phyloP scores from a whole-genome alignment of 345 rosid species.

The Firmiana major region DNA sequence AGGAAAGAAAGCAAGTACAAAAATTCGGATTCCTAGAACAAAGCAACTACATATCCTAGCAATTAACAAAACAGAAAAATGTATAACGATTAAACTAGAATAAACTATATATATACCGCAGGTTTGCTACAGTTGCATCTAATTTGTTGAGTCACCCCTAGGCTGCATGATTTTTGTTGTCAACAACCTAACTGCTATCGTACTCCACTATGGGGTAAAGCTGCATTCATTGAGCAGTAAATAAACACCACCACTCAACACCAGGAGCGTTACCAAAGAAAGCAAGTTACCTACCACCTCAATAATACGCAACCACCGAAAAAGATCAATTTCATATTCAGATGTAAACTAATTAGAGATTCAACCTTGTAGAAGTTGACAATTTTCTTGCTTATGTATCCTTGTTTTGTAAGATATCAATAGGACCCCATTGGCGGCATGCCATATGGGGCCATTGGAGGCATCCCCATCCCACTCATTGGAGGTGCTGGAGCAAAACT shows the following conservation, averaged over 20 bases:
- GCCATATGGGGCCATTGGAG: constrained; percentile 68
- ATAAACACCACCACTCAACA: not conserved
- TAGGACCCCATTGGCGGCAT: constrained; percentile 73
- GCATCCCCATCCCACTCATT: constrained; percentile 67
- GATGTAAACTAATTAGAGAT: not conserved
- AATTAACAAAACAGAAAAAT: too few species aligned
- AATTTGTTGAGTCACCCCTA: too few species aligned
- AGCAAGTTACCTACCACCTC: not conserved
- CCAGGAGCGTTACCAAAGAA: not conserved
- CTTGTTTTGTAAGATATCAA: constrained; percentile 10
- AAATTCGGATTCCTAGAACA: too few species aligned
- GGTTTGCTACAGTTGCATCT: not conserved
- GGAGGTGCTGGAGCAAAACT: constrained; percentile 32
- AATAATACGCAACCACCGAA: not conserved
- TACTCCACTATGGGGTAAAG: too few species aligned
- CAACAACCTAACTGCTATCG: too few species aligned
- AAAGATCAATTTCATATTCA: not conserved
- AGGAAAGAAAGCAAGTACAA: too few species aligned
- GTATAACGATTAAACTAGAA: too few species aligned
- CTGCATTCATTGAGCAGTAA: not conserved
- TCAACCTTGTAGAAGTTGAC: not conserved
- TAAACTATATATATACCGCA: not conserved
- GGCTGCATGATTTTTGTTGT: too few species aligned
- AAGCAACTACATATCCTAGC: too few species aligned
- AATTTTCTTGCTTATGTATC: not conserved